These are phyloP conservation scores for Trichopus zeylanicus DNA, from an alignment of 116 monocot species.

Conservation along the genomic window DNA sequence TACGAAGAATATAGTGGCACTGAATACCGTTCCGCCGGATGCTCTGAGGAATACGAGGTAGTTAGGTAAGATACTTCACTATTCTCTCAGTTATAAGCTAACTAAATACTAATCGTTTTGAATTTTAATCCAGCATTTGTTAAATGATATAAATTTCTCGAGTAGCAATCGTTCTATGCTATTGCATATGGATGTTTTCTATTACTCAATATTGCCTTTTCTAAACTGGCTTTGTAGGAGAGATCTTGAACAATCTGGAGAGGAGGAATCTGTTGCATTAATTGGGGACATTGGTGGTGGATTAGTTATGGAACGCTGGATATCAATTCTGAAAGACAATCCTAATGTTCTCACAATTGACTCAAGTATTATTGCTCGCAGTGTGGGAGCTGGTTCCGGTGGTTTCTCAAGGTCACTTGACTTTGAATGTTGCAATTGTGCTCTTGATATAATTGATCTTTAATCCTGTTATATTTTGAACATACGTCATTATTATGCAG, in stretches of 20 bases:
- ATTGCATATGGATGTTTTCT: too few relatives aligned
- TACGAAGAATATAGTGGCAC: slow-evolving; percentile 93
- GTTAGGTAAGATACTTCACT: slow-evolving; percentile 19
- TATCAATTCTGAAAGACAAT: slow-evolving; percentile 59
- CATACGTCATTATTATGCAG: too few relatives aligned
- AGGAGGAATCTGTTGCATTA: slow-evolving; percentile 58
- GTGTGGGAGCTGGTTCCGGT: slow-evolving; percentile 94
- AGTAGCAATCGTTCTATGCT: too few relatives aligned
- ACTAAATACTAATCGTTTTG: background rate
- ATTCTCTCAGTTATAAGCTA: background rate
- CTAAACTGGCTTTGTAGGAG: slow-evolving; percentile 30
- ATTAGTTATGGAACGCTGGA: slow-evolving; percentile 63
- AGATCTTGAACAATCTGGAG: slow-evolving; percentile 61
- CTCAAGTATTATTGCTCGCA: slow-evolving; percentile 63
- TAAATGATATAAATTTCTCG: too few relatives aligned
- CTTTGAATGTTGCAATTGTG: background rate
- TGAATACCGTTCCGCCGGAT: slow-evolving; percentile 92
- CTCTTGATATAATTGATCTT: too few relatives aligned
- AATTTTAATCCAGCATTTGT: too few relatives aligned
- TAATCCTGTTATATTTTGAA: too few relatives aligned
- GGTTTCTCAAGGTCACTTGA: slow-evolving; percentile 81
- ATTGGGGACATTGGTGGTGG: slow-evolving; percentile 97
- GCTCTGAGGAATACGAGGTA: slow-evolving; percentile 72
- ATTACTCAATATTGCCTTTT: too few relatives aligned
- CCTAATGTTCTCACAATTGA: slow-evolving; percentile 47